A percentile compares a stretch with the other conserved stretches of the same genome.
Conservation (phyloP, 805 yeast genomes). For the Huiozyma sinensis region DNA sequence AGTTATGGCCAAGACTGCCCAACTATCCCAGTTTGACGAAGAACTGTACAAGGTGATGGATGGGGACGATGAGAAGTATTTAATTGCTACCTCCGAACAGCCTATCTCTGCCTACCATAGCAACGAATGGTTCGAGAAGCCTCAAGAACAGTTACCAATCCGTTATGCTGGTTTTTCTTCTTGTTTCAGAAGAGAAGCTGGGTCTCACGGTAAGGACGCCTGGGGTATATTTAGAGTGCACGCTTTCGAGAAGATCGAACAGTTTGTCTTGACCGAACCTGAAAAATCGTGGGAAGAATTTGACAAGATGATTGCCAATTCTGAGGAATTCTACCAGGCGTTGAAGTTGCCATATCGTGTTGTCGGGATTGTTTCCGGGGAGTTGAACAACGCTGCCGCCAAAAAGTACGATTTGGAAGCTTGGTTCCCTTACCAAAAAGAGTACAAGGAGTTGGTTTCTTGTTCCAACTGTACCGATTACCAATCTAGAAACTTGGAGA, state of each 20-base stretch:
- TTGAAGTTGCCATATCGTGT: slow-evolving; percentile 92
- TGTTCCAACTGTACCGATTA: slow-evolving; percentile 99
- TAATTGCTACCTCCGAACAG: slow-evolving; percentile 98
- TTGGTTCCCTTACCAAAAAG: slow-evolving; percentile 99
- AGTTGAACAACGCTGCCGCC: slow-evolving; percentile 97
- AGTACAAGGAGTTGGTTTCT: slow-evolving; percentile 94
- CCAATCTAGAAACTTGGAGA: slow-evolving; percentile 96
- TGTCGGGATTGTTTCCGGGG: slow-evolving; percentile 97
- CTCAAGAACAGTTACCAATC: slow-evolving; percentile 90
- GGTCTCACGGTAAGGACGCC: slow-evolving; percentile 98
- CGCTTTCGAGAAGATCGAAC: slow-evolving; percentile 97
- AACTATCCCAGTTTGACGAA: slow-evolving; percentile 94
- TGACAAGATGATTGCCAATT: slow-evolving; percentile 82
- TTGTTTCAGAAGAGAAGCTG: slow-evolving; percentile 99
- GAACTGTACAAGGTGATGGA: slow-evolving; percentile 94
- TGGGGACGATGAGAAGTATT: slow-evolving; percentile 94
- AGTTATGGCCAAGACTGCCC: slow-evolving; percentile 98
- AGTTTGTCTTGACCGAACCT: slow-evolving; percentile 91
- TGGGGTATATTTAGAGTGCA: slow-evolving; percentile 99
- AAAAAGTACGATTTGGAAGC: slow-evolving; percentile 98
- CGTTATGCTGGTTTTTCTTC: slow-evolving; percentile 97
- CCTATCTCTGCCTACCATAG: slow-evolving; percentile 97
- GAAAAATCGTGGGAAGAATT: slow-evolving; percentile 97
- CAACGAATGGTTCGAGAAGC: slow-evolving; percentile 96
- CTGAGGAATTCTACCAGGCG: slow-evolving; percentile 89